Evolutionary conservation across 768 basidiomycete species (phyloP).

Genomic region (Galerina sulciceps): DNA sequence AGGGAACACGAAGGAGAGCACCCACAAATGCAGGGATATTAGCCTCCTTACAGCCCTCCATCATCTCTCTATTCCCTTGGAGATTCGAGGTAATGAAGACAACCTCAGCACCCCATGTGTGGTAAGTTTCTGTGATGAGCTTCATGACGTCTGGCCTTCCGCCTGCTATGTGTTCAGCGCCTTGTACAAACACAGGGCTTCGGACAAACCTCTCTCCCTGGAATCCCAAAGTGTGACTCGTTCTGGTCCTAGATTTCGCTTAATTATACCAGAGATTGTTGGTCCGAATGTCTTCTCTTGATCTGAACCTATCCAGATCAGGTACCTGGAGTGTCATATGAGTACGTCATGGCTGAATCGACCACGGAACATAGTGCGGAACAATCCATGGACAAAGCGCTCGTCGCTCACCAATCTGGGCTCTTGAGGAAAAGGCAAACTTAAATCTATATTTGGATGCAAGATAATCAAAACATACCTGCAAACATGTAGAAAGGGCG

Average conservation of each 20-base stretch:
- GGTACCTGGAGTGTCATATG: conserved; percentile 50
- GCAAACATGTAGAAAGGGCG: conserved; percentile 78
- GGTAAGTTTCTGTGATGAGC: conserved; percentile 71
- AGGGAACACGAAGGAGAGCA: neutral
- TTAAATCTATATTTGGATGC: neutral
- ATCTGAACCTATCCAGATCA: conserved; percentile 86
- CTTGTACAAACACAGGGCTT: neutral
- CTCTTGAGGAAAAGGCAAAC: conserved; percentile 33
- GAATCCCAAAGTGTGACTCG: conserved; percentile 82
- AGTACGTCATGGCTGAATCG: neutral
- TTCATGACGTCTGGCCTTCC: conserved; percentile 83
- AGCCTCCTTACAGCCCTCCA: conserved; percentile 76
- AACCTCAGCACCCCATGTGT: conserved; percentile 82
- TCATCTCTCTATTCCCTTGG: conserved; percentile 80
- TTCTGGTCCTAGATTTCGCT: conserved; percentile 67
- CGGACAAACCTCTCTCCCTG: conserved; percentile 56
- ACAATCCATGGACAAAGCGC: conserved; percentile 2
- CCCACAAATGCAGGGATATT: conserved; percentile 71
- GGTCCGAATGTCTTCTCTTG: conserved; percentile 88
- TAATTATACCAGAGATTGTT: conserved; percentile 75
- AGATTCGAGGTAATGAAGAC: conserved; percentile 85
- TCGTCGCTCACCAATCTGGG: conserved; percentile 46
- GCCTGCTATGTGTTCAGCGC: conserved; percentile 31
- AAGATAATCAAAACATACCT: conserved; percentile 51
- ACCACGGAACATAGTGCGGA: conserved; percentile 6